Evolutionary conservation across 2,329 filamentous ascomycete genomes (phyloP), one percentile per base, ranked within the genome.

Genomic region (Albophoma yamanashiensis): DNA sequence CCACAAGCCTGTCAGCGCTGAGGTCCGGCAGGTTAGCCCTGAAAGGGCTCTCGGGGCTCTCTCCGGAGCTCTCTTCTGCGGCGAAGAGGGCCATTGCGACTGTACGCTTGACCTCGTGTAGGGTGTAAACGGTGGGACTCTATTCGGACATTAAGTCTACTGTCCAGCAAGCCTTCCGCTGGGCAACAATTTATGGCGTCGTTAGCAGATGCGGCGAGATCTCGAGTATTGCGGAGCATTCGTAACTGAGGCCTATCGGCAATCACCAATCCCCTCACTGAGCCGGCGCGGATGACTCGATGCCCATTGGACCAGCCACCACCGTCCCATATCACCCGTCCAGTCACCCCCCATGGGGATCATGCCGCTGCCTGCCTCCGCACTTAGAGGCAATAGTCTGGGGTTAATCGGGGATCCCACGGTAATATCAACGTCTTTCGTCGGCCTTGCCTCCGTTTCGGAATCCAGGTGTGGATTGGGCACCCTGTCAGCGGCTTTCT

Each of bases 1-100:
- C 78, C 25, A 79, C 82, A 73, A 89, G 89, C 9, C 47, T 20
- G 25, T 38, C 57, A 7, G n/a, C 8, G 12, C 27, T 17, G 39
- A 55, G 50, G 38, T 59, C 58, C 7, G 58, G 58, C 8, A 59
- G 39, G 25, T 38, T 27, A 2, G n/a, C 39, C 38, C 50, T 59
- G 38, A 59, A 59, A n/a, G 39, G 15, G 50, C 45, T 40, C 2
- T 14, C n/a, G 11, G 8, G 3, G 6, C 2, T 7, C 22, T 1
- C 20, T n/a, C 7, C n/a, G 11, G 8, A 6, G 6, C 2, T 7
- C 22, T 1, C 20, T n/a, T 25, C 2, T 11, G 7, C 25, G 12
- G 27, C 55, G 11, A 9, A 27, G 12, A 2, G 4, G 11, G 38
- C 22, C 38, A 42, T 56, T 15, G 11, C 39, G 15, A 15, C 25